Percentiles rank a stretch among this genome's conserved stretches.
Evolutionary conservation across 1,139 yeast species (phyloP).

Genomic region (Saccharomycopsis crataegensis): DNA sequence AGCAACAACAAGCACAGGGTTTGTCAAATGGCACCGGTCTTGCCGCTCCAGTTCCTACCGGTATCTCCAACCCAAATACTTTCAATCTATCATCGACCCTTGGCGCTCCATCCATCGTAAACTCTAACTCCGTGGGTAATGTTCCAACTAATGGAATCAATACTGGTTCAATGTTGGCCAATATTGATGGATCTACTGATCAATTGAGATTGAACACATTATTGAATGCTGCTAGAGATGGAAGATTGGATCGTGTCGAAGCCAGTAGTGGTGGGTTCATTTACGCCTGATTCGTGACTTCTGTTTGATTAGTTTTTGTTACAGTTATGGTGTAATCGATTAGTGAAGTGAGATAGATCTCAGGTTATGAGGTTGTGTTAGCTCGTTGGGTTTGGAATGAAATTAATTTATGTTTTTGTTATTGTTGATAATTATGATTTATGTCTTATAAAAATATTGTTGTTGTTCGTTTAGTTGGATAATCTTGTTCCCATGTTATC

Average conservation of each 20-base stretch:
- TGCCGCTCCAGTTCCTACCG: neutral
- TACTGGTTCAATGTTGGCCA: neutral
- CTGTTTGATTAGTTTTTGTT: too few species aligned
- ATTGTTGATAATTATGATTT: too few species aligned
- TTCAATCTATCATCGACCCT: neutral
- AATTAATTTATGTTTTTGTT: too few species aligned
- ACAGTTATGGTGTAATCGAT: too few species aligned
- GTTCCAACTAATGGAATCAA: neutral
- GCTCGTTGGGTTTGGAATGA: too few species aligned
- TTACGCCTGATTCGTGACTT: conserved; percentile 11
- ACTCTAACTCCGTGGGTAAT: neutral
- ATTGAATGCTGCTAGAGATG: conserved; percentile 41
- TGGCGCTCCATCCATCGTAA: conserved; percentile 1
- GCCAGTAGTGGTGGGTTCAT: conserved; percentile 34
- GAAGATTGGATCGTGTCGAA: conserved; percentile 41
- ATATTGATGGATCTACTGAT: conserved; percentile 18
- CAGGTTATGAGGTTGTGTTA: too few species aligned
- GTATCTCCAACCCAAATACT: neutral
- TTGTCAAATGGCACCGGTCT: neutral
- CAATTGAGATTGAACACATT: conserved; percentile 37
- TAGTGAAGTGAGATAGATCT: too few species aligned
- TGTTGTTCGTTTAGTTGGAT: too few species aligned
- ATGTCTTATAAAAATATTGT: too few species aligned
- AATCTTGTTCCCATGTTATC: too few species aligned
- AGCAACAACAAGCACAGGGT: neutral